A percentile compares a stretch with the other conserved stretches of the same genome.
Evolutionary conservation across 768 basidiomycete genomes (phyloP).

Genomic region (Russula griseocarnosa): DNA sequence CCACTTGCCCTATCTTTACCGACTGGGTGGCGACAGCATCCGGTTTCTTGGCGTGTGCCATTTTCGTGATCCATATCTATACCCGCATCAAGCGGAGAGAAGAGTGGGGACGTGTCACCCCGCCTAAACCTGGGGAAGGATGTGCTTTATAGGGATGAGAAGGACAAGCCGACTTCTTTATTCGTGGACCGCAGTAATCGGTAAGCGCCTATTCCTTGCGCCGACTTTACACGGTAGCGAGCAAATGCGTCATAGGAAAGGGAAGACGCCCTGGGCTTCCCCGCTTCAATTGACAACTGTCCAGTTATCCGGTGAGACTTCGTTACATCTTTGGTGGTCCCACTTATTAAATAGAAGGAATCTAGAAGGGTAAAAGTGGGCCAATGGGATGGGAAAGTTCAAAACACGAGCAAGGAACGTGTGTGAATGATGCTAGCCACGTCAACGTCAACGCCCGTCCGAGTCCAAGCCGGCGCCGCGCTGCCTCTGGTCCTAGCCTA

Average conservation of each 20-base stretch:
- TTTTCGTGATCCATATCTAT: neutral
- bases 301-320: neutral
- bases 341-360: neutral
- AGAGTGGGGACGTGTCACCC: neutral
- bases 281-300: neutral
- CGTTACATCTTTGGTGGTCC: neutral
- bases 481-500: too few relatives aligned
- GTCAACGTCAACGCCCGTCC: too few relatives aligned
- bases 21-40: neutral
- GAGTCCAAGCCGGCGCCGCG: too few relatives aligned
- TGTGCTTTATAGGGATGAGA: neutral
- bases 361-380: too few relatives aligned
- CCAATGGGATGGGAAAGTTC: too few relatives aligned
- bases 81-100: neutral
- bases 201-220: neutral
- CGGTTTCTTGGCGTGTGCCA: neutral
- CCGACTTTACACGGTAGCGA: neutral
- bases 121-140: neutral
- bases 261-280: neutral
- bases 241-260: slow-evolving; percentile 4
- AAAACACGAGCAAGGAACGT: too few relatives aligned
- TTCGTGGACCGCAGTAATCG: neutral
- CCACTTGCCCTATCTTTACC: neutral
- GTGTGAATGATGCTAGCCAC: too few relatives aligned
- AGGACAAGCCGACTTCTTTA: neutral